Base-by-base conservation (phyloP, 345 rosid species). In the Cardiospermum halicacabum region DNA sequence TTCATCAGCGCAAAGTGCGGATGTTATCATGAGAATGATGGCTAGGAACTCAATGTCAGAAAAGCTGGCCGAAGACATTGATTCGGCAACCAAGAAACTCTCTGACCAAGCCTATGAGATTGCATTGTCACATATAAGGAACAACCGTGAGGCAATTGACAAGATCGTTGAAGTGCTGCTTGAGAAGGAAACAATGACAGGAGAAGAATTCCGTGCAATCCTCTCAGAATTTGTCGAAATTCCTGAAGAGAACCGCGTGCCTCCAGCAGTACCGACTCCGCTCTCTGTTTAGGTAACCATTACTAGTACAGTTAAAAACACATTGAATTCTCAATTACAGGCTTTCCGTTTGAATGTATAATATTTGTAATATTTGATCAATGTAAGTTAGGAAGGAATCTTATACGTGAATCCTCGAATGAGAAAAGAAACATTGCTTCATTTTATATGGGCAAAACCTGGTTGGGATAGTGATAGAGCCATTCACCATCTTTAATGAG, bases 1-100 rank as follows among this genome's bases (percentile, higher is more conserved):
- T 63, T 60, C 84, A 21, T 81, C 91, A 1, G 82, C 83, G 1
- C 97, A 91, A 76, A 89, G 93, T 22, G 78, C 28, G 0, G 99
- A 94, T 61, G 92, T 94, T 10, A 79, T 94, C 62, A 91, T 94
- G 99, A 87, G 99, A 75, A 94, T 94, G 97, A 94, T 94, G 99
- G 97, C 99, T 3, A 91, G 97, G 42, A 94, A 94, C 69, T 94
- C 97, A 19, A 94, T 94, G 99, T 94, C 99, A 0, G 99, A 94
- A 65, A 94, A 69, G 81, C 99, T 94, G 0, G 99, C 99, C 0
- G 96, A 85, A 71, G 99, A 94, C 73, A 91, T 91, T 22, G 99
- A 94, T 58, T 3, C 79, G 0, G 97, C 97, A 0, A 72, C 87
- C 56, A 91, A 91, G 92, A 87, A 74, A 62, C 1, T 94, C 65